These are phyloP conservation scores for Telfairia occidentalis DNA, from an alignment of 331 rosid genomes.

Conservation along the genomic window DNA sequence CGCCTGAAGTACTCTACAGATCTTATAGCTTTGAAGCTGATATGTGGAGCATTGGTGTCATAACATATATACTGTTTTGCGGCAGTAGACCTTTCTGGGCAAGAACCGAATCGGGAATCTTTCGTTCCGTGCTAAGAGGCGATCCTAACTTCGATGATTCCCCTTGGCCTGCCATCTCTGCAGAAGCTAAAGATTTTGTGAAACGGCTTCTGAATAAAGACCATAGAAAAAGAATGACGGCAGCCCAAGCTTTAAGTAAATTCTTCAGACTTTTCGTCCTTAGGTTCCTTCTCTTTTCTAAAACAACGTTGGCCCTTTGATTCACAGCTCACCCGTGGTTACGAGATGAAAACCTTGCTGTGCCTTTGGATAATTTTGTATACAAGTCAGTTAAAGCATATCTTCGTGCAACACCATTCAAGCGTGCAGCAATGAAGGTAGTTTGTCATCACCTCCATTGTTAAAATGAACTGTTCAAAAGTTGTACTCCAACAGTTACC, in stretches of 20 bases:
- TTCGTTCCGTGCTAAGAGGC: constrained; percentile 86
- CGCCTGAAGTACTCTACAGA: constrained; percentile 95
- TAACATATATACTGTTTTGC: constrained; percentile 77
- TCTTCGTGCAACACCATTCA: constrained; percentile 67
- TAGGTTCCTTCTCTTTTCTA: neutral
- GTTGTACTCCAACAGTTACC: neutral
- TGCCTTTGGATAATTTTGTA: constrained; percentile 74
- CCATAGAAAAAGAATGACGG: constrained; percentile 90
- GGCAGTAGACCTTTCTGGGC: constrained; percentile 98
- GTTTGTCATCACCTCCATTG: neutral
- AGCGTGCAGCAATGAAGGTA: constrained; percentile 83
- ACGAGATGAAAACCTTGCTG: constrained; percentile 45
- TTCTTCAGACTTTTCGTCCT: neutral
- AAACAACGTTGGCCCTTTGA: constrained; percentile 14
- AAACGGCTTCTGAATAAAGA: constrained; percentile 91
- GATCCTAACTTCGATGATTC: constrained; percentile 84
- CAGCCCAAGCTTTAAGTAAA: constrained; percentile 82
- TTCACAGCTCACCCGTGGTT: constrained; percentile 93
- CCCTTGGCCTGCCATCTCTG: constrained; percentile 89
- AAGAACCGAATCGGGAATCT: constrained; percentile 93
- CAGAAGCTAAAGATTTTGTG: constrained; percentile 89
- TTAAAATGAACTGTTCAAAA: neutral
- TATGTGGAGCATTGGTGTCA: constrained; percentile 93
- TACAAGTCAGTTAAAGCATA: constrained; percentile 74
- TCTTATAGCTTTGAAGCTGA: constrained; percentile 85